Conservation (phyloP, 2,329 filamentous ascomycete species). For the Aureobasidium lini region DNA sequence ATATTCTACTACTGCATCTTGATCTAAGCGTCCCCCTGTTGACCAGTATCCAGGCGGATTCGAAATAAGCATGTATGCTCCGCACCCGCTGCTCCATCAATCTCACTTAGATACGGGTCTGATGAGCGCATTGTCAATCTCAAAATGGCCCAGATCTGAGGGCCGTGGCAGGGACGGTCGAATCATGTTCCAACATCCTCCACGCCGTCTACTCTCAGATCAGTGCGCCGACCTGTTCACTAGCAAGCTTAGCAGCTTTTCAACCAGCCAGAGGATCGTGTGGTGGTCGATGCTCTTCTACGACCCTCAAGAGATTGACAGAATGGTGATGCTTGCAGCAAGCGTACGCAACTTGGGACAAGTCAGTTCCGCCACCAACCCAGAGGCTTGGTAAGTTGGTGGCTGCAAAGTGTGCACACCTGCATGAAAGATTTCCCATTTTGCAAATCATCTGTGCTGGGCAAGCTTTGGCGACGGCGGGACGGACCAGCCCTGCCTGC, state of each 20-base stretch:
- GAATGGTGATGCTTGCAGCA: conserved; percentile 11
- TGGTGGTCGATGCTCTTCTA: conserved; percentile 8
- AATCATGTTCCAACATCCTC: neutral
- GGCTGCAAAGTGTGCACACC: conserved; percentile 11
- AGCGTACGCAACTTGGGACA: conserved; percentile 4
- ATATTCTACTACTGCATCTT: conserved; percentile 11
- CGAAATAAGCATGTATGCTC: conserved; percentile 13
- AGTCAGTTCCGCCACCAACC: conserved; percentile 10
- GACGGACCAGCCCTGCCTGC: conserved; percentile 14
- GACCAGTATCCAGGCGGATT: conserved; percentile 2
- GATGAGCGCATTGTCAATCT: conserved; percentile 4
- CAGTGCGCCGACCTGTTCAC: neutral
- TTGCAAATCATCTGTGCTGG: conserved; percentile 14
- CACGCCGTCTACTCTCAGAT: neutral
- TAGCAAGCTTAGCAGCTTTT: neutral
- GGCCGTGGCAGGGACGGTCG: neutral
- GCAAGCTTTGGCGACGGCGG: conserved; percentile 14
- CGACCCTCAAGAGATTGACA: neutral
- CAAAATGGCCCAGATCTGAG: conserved; percentile 9
- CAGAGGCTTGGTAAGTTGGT: conserved; percentile 11
- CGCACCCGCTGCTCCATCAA: conserved; percentile 7
- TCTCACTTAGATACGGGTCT: conserved; percentile 8
- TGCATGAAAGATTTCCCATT: conserved; percentile 13
- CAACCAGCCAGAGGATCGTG: neutral
- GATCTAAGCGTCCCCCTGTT: conserved; percentile 13